A percentile compares a stretch with the other conserved stretches of the same genome.
Evolutionary conservation across 768 basidiomycete genomes (phyloP).

Genomic region (Pisolithus orientalis): DNA sequence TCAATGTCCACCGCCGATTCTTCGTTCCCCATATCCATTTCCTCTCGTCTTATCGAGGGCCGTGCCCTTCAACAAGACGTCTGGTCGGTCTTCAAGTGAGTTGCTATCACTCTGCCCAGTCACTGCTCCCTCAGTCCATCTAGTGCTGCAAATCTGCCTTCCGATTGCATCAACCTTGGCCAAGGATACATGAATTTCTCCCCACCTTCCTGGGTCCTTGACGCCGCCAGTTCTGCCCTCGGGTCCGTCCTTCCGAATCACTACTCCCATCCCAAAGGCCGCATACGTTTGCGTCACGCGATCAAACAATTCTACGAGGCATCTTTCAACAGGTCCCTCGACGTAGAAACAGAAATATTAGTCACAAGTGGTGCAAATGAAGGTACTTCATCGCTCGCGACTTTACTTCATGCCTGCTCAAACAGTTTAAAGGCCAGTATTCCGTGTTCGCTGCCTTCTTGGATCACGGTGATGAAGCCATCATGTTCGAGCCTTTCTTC

Average conservation of each 20-base stretch:
- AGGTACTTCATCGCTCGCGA: conserved; percentile 41
- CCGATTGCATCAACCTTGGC: conserved; percentile 93
- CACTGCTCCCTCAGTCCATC: conserved; percentile 4
- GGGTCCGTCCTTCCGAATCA: conserved; percentile 62
- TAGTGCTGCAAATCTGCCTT: conserved; percentile 82
- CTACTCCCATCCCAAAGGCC: conserved; percentile 88
- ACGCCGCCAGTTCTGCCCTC: conserved; percentile 69
- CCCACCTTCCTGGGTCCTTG: conserved; percentile 73
- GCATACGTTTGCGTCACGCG: conserved; percentile 81
- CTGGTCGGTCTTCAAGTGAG: conserved; percentile 86
- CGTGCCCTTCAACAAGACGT: conserved; percentile 79
- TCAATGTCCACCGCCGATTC: not conserved
- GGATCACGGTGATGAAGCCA: conserved; percentile 91
- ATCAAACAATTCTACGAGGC: conserved; percentile 76
- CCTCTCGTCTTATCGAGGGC: conserved; percentile 41
- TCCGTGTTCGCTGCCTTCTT: conserved; percentile 90
- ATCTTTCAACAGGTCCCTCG: conserved; percentile 59
- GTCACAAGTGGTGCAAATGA: conserved; percentile 97
- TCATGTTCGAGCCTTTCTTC: conserved; percentile 98
- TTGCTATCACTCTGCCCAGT: conserved; percentile 1
- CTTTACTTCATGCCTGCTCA: conserved; percentile 2
- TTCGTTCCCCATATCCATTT: not conserved
- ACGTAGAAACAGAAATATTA: conserved; percentile 83
- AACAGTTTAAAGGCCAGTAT: conserved; percentile 66
- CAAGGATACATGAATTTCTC: conserved; percentile 93